Conservation (phyloP, 1,284 basidiomycete species). For the Trichosporon sp. region DNA sequence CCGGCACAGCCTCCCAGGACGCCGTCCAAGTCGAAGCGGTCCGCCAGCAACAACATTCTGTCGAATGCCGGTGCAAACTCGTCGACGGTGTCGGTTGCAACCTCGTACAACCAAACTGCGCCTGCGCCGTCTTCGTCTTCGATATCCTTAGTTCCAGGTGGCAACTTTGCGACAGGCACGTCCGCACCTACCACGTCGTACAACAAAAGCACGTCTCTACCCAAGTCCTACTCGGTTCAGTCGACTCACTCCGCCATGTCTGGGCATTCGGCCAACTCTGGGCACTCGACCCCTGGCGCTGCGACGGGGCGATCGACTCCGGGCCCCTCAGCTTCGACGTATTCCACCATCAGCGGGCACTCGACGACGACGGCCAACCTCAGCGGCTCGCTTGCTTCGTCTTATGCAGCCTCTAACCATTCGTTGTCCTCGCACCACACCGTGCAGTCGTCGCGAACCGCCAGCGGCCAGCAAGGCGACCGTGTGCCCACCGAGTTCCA, state of each 20-base stretch:
- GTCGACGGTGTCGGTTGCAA: conserved; percentile 1
- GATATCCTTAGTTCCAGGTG: background rate
- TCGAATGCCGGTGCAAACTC: background rate
- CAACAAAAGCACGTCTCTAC: background rate
- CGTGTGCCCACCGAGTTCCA: conserved; percentile 58
- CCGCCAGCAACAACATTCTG: background rate
- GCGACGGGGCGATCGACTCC: background rate
- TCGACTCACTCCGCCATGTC: background rate
- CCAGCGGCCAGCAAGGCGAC: conserved; percentile 6
- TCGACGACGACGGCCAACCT: background rate
- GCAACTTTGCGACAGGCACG: background rate
- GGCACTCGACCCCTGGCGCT: background rate
- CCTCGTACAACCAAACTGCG: background rate
- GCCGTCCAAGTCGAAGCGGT: background rate
- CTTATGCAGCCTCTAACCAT: background rate
- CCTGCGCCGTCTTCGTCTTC: background rate
- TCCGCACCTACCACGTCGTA: background rate
- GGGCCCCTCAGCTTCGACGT: background rate
- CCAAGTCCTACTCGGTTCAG: background rate
- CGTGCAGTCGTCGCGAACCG: background rate
- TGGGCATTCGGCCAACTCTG: background rate
- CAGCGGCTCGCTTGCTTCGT: background rate
- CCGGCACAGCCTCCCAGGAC: conserved; percentile 3
- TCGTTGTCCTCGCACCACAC: background rate
- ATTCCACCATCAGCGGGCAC: conserved; percentile 11